Evolutionary conservation across 179 eudicot species (phyloP).

Genomic region (Gypsophila paniculata): DNA sequence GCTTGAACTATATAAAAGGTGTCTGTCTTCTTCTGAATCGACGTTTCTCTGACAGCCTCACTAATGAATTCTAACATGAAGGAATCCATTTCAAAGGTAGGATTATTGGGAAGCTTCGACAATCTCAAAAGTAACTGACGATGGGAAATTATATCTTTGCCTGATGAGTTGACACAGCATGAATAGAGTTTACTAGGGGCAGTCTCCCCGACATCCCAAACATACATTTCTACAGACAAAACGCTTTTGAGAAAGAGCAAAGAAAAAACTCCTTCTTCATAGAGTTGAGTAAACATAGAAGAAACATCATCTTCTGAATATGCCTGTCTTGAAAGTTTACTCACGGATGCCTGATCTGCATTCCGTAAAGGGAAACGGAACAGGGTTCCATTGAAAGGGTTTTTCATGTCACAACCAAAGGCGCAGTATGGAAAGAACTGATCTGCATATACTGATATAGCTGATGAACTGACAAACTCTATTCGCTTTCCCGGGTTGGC

Average conservation of each 20-base stretch:
- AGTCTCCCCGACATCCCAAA: slow-evolving; percentile 70
- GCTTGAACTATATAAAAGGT: slow-evolving; percentile 76
- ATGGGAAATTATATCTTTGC: slow-evolving; percentile 61
- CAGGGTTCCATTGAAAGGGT: slow-evolving; percentile 75
- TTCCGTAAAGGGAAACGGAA: slow-evolving; percentile 97
- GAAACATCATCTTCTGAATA: slow-evolving; percentile 76
- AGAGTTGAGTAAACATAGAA: slow-evolving; percentile 78
- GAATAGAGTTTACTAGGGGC: slow-evolving; percentile 73
- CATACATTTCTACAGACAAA: slow-evolving; percentile 73
- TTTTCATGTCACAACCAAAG: slow-evolving; percentile 94
- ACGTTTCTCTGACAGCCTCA: slow-evolving; percentile 51
- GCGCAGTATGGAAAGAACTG: slow-evolving; percentile 92
- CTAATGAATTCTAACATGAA: slow-evolving; percentile 68
- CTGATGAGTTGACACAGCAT: slow-evolving; percentile 60
- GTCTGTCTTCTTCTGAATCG: slow-evolving; percentile 49
- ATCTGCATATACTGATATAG: slow-evolving; percentile 70
- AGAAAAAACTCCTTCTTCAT: slow-evolving; percentile 81
- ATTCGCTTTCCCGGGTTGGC: slow-evolving; percentile 98
- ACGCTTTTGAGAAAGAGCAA: slow-evolving; percentile 83
- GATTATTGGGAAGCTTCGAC: slow-evolving; percentile 43
- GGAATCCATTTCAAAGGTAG: slow-evolving; percentile 55
- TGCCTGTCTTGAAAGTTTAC: slow-evolving; percentile 94
- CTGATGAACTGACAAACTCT: slow-evolving; percentile 85
- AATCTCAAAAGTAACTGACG: slow-evolving; percentile 82
- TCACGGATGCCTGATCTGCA: slow-evolving; percentile 78